Conservation (phyloP, 2,329 filamentous ascomycete genomes). For the Microsporum ferrugineum region DNA sequence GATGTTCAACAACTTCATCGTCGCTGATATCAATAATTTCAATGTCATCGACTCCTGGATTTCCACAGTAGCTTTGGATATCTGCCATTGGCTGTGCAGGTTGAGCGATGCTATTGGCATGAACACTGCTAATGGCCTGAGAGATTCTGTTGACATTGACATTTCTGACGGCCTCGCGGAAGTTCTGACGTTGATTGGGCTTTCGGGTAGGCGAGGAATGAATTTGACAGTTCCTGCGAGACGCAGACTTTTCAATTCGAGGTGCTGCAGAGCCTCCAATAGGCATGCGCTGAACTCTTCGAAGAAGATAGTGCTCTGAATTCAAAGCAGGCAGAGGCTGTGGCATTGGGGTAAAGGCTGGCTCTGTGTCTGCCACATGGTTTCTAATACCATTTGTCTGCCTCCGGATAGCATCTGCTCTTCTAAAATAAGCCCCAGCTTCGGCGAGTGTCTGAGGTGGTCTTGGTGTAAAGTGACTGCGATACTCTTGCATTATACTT, state of each 20-base stretch:
- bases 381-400: not conserved
- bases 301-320: not conserved
- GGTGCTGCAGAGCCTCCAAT: not conserved
- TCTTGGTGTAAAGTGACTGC: not conserved
- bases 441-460: not conserved
- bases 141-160: not conserved
- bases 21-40: not conserved
- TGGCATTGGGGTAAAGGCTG: not conserved
- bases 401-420: not conserved
- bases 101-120: not conserved
- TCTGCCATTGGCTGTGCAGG: not conserved
- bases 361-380: not conserved
- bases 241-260: not conserved
- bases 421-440: not conserved
- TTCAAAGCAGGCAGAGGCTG: not conserved
- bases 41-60: not conserved
- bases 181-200: not conserved
- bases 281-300: not conserved
- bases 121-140: not conserved
- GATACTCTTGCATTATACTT: not conserved
- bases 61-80: not conserved
- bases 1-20: not conserved
- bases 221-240: not conserved
- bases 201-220: not conserved
- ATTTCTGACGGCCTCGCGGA: no score